phyloP scores from a whole-genome alignment of 2,329 filamentous ascomycete species.

The Cadophora sp. region DNA sequence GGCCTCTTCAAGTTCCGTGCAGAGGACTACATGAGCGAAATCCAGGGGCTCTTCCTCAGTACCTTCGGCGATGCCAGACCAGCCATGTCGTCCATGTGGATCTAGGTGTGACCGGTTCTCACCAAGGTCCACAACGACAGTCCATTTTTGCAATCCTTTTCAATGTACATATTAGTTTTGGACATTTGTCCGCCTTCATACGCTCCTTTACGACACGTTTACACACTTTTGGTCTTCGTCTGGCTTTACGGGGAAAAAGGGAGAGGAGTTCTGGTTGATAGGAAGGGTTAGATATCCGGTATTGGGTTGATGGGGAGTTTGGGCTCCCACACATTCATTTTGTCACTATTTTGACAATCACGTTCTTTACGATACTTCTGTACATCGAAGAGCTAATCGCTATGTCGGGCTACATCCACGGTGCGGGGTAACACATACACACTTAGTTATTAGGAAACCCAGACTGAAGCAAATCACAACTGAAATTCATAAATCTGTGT shows the following conservation, averaged over 20 bases:
- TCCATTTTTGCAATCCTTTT: conserved; percentile 24
- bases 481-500: background rate
- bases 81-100: conserved; percentile 41
- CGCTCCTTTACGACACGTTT: conserved; percentile 37
- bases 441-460: conserved; percentile 15
- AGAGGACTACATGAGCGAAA: conserved; percentile 84
- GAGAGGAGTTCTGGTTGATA: conserved; percentile 29
- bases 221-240: conserved; percentile 26
- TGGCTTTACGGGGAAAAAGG: conserved; percentile 32
- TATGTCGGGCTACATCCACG: background rate
- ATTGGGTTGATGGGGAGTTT: conserved; percentile 22
- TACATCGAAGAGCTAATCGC: conserved; percentile 13
- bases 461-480: conserved; percentile 8
- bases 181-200: conserved; percentile 38
- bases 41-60: conserved; percentile 63
- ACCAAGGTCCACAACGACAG: conserved; percentile 17
- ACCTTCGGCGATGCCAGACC: conserved; percentile 41
- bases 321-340: conserved; percentile 28
- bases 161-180: conserved; percentile 39
- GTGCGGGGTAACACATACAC: conserved; percentile 18
- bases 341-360: conserved; percentile 30
- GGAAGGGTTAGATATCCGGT: conserved; percentile 15
- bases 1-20: conserved; percentile 78
- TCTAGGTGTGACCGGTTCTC: conserved; percentile 39
- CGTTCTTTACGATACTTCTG: conserved; percentile 29